These are phyloP conservation scores for Carallia pectinifolia DNA, from an alignment of 345 rosid genomes.

Conservation along the genomic window DNA sequence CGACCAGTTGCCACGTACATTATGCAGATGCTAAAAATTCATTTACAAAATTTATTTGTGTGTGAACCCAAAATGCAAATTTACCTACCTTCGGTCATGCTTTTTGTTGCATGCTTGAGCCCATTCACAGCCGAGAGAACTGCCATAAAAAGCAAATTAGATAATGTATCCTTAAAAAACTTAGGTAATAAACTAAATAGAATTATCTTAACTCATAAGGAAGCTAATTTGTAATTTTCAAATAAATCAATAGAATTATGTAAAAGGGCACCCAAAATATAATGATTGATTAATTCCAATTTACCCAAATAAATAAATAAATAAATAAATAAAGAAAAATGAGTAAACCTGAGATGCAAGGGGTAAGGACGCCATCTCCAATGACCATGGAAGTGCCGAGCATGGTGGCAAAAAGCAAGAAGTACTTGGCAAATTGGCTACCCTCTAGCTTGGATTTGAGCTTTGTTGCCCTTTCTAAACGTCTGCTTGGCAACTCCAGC, in stretches of 20 bases:
- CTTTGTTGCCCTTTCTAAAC: constrained; percentile 7
- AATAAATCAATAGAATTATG: too few relatives aligned
- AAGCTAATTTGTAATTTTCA: too few relatives aligned
- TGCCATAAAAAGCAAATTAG: constrained; percentile 7
- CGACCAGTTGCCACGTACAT: too few relatives aligned
- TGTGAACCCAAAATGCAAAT: too few relatives aligned
- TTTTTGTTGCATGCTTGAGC: constrained; percentile 33
- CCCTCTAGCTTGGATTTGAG: constrained; percentile 28
- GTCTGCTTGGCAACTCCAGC: constrained; percentile 27
- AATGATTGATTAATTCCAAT: too few relatives aligned
- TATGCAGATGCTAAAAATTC: too few relatives aligned
- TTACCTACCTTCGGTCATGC: constrained; percentile 38
- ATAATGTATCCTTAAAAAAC: too few relatives aligned
- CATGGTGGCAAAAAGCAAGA: constrained; percentile 36
- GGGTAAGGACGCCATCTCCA: constrained; percentile 59
- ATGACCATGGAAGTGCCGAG: constrained; percentile 58
- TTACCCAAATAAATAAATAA: background rate
- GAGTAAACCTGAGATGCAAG: constrained; percentile 46
- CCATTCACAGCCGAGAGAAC: constrained; percentile 57
- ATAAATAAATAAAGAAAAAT: background rate
- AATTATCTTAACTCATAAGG: too few relatives aligned
- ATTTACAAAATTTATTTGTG: too few relatives aligned
- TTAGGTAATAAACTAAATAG: too few relatives aligned
- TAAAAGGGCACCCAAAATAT: too few relatives aligned
- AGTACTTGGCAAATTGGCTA: constrained; percentile 21